Evolutionary conservation across 306 rosid species (phyloP).

Genomic region (Prunus salicina): DNA sequence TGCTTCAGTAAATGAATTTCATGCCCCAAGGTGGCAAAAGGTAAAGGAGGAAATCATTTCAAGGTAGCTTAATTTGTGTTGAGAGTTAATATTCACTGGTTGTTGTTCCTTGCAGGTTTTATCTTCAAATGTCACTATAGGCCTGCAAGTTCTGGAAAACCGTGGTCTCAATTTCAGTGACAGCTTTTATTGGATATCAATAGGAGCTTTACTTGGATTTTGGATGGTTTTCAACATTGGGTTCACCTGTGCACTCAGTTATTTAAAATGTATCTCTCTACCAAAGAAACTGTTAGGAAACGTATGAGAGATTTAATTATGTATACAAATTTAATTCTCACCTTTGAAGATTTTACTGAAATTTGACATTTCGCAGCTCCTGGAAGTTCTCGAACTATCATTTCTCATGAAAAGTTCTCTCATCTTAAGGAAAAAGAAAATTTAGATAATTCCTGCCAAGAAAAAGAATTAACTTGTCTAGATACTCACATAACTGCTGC

Average conservation of each 20-base stretch:
- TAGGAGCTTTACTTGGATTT: conserved; percentile 49
- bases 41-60: conserved; percentile 7
- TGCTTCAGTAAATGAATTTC: conserved; percentile 44
- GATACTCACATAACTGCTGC: background rate
- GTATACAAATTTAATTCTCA: background rate
- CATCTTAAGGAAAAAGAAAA: conserved; percentile 33
- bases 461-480: conserved; percentile 1
- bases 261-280: conserved; percentile 28
- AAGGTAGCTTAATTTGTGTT: background rate
- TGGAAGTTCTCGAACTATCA: conserved; percentile 38
- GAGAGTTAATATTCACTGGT: background rate
- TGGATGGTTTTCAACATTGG: conserved; percentile 44
- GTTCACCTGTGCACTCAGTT: conserved; percentile 41
- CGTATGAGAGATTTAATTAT: background rate
- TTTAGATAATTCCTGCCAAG: background rate
- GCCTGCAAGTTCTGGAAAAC: conserved; percentile 39
- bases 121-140: conserved; percentile 46
- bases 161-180: conserved; percentile 39
- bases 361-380: conserved; percentile 36
- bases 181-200: conserved; percentile 51
- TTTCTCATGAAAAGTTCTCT: conserved; percentile 35
- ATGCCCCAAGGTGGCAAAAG: conserved; percentile 63
- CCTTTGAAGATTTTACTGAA: background rate
- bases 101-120: conserved; percentile 13
- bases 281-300: background rate